Evolutionary conservation across 768 basidiomycete species (phyloP).

Genomic region (Neoboletus brunneissimus): DNA sequence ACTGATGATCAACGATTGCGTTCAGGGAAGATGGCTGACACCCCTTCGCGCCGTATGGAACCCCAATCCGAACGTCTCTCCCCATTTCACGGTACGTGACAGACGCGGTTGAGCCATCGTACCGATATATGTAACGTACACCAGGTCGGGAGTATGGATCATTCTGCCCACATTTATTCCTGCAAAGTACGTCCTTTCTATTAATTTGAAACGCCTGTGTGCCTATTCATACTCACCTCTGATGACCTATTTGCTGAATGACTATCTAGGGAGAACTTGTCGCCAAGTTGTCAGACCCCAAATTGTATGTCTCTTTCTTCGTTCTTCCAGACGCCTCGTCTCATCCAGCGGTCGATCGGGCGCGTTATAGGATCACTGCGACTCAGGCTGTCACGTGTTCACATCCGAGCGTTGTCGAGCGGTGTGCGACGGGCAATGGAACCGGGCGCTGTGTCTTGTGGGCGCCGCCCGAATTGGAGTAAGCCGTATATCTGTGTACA

Average conservation of each 20-base stretch:
- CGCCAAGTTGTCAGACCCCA: slow-evolving; percentile 55
- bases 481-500: neutral
- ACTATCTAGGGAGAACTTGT: slow-evolving; percentile 62
- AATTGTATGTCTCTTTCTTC: slow-evolving; percentile 40
- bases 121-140: neutral
- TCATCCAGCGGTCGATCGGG: neutral
- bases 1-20: neutral
- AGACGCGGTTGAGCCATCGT: neutral
- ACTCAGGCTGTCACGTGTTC: slow-evolving; percentile 90
- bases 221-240: neutral
- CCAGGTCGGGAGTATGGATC: slow-evolving; percentile 78
- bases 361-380: slow-evolving; percentile 59
- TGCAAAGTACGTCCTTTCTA: slow-evolving; percentile 49
- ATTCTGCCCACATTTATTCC: slow-evolving; percentile 71
- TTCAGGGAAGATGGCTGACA: slow-evolving; percentile 79
- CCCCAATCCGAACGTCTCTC: slow-evolving; percentile 73
- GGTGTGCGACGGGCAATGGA: slow-evolving; percentile 74
- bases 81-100: slow-evolving; percentile 72
- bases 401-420: slow-evolving; percentile 71
- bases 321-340: neutral
- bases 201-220: neutral
- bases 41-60: slow-evolving; percentile 76
- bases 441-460: slow-evolving; percentile 80
- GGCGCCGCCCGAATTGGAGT: slow-evolving; percentile 45
- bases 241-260: neutral